phyloP scores from a whole-genome alignment of 768 basidiomycete genomes.

The Lactifluus volemus region DNA sequence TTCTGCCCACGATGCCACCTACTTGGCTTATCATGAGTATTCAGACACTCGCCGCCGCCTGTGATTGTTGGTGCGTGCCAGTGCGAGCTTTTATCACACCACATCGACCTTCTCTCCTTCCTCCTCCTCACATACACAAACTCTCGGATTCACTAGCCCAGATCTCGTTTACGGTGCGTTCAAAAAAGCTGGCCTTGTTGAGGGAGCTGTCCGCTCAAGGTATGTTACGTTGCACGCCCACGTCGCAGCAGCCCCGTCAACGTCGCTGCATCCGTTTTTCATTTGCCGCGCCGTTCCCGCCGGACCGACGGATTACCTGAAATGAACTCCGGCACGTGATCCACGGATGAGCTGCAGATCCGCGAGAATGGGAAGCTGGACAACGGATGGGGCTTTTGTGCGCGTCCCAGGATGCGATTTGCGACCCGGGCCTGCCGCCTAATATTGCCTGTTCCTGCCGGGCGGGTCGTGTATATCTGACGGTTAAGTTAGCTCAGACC shows the following conservation, averaged over 20 bases:
- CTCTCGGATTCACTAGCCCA: constrained; percentile 1
- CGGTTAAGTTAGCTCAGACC: too few species aligned
- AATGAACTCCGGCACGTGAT: constrained; percentile 48
- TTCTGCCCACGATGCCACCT: too few species aligned
- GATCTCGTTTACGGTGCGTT: constrained; percentile 28
- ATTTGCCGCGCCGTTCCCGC: constrained; percentile 20
- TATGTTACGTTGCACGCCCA: constrained; percentile 29
- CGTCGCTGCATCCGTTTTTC: constrained; percentile 35
- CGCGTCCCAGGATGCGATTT: constrained; percentile 22
- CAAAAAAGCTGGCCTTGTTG: constrained; percentile 26
- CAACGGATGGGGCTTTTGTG: constrained; percentile 53
- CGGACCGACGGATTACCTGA: constrained; percentile 22
- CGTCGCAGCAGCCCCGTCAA: constrained; percentile 20
- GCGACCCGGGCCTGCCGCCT: neutral
- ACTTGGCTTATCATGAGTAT: too few species aligned
- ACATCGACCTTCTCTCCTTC: too few species aligned
- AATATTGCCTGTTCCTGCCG: neutral
- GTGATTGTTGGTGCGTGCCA: too few species aligned
- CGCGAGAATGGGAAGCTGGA: constrained; percentile 67
- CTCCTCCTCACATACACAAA: neutral
- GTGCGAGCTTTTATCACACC: too few species aligned
- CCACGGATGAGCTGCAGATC: constrained; percentile 49
- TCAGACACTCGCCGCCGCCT: too few species aligned
- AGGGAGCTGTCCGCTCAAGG: constrained; percentile 31
- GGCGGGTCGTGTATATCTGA: too few species aligned